Evolutionary conservation across 2,329 filamentous ascomycete species (phyloP).

Genomic region (Nakataea oryzae): DNA sequence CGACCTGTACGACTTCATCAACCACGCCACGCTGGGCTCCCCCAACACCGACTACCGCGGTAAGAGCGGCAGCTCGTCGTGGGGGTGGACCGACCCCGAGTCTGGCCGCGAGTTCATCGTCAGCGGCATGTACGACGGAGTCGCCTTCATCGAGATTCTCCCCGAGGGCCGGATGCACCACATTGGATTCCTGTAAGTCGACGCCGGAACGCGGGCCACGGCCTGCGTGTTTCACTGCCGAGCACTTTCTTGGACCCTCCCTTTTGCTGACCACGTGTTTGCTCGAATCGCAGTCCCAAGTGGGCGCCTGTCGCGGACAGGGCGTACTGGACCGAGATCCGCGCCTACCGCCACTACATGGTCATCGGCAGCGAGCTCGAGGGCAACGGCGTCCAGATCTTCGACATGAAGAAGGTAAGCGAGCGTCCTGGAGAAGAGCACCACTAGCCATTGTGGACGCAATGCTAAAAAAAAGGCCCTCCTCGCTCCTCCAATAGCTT

Average conservation of each 20-base stretch:
- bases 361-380: constrained; percentile 29
- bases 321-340: constrained; percentile 39
- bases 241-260: neutral
- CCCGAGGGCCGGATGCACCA: neutral
- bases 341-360: constrained; percentile 24
- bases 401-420: constrained; percentile 48
- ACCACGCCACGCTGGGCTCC: constrained; percentile 3
- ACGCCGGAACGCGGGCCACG: constrained; percentile 27
- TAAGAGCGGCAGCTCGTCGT: neutral
- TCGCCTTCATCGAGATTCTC: constrained; percentile 1
- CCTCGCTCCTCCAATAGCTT: constrained; percentile 15
- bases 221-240: constrained; percentile 15
- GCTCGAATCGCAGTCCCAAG: constrained; percentile 39
- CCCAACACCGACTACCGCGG: constrained; percentile 1
- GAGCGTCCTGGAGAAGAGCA: no score
- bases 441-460: neutral
- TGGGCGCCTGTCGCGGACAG: constrained; percentile 7
- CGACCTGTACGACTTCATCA: constrained; percentile 6
- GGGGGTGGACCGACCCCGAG: constrained; percentile 38
- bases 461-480: neutral
- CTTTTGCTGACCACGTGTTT: constrained; percentile 18
- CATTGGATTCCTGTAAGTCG: constrained; percentile 1
- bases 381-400: constrained; percentile 49
- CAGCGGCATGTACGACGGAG: constrained; percentile 2
- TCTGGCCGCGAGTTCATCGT: constrained; percentile 41